Percentiles rank a stretch among this genome's conserved stretches.
Conservation (phyloP, 2,329 filamentous ascomycete species). For the Tolypocladium ophioglossoides region DNA sequence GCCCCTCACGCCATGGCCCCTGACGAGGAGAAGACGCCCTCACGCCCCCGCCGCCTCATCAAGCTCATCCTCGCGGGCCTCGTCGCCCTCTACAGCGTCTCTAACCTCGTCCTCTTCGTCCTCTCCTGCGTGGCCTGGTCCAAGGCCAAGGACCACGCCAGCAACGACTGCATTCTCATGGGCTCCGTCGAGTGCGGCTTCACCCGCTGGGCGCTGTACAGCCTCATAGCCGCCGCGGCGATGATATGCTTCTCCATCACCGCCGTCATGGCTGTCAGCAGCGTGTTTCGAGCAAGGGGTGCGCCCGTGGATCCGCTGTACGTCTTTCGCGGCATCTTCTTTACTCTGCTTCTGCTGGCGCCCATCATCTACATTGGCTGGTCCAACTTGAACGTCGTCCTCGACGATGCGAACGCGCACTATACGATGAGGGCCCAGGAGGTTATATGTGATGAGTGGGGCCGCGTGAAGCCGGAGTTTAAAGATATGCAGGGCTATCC, state of each 20-base stretch:
- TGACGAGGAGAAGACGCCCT: background rate
- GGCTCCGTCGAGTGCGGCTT: background rate
- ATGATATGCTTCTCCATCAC: constrained; percentile 6
- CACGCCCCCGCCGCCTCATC: background rate
- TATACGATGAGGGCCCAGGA: background rate
- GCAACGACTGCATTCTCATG: background rate
- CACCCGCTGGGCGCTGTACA: constrained; percentile 7
- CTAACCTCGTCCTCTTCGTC: constrained; percentile 12
- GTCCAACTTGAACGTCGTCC: background rate
- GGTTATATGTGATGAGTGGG: background rate
- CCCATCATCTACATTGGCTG: constrained; percentile 8
- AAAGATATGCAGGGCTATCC: no score
- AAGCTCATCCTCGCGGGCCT: constrained; percentile 6
- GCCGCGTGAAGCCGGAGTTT: background rate
- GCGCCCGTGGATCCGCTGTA: constrained; percentile 8
- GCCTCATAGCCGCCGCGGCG: constrained; percentile 9
- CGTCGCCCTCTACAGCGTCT: constrained; percentile 9
- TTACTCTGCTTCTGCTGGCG: constrained; percentile 10
- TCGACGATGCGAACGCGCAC: background rate
- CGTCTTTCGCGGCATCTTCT: constrained; percentile 12
- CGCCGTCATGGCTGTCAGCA: constrained; percentile 6
- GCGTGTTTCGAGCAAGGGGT: constrained; percentile 2
- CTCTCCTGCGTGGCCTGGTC: constrained; percentile 6
- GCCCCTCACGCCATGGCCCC: background rate
- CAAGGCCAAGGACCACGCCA: background rate